Base-by-base conservation (phyloP, 176 grass and related monocot genomes). In the Carex cristatella region DNA sequence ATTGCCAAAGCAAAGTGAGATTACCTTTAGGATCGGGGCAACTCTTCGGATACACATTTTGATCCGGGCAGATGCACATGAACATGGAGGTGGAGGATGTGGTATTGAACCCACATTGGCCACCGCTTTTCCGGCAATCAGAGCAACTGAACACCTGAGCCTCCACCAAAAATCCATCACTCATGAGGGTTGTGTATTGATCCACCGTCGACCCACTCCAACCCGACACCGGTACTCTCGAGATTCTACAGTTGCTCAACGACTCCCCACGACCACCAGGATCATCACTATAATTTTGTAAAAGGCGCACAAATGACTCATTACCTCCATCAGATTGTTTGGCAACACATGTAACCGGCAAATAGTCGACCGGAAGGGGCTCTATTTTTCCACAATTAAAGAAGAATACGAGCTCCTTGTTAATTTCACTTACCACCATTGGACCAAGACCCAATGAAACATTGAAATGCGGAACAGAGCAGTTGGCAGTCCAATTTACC, bases 331-430 rank as follows among this genome's bases (percentile, higher is more conserved):
- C 27, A 3, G 40, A 10, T 27, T 19, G 11, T 0, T 15, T 4
- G 1, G 37, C 27, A 35, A 18, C 64, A 14, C 5, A 73, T 14
- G 75, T 2, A 2, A 53, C 33, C 3, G 30, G 53, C 27, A 62
- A 79, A 23, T 70, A 2, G 0, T 12, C 5, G 0, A 4, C 38
- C 2, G 44, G 2, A 69, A 8, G 30, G 7, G 0, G 1, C 0
- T 13, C 5, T 35, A 2, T 16, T n/a, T 7, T 5, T 2, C 2
- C 14, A 86, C 93, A 90, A 44, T 83, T 7, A 69, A 54, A 85
- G 19, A 92, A 57, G 68, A 90, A 92, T 48, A 90, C 33, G 0
- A 95, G 87, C 58, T 86, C 60, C 37, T 9, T 84, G 60, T 95
- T 95, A 0, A 0, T 2, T 4, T 4, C 0, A 66, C 93, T 95